phyloP scores from a whole-genome alignment of 148 eudicot species.

The Rhododendron mucronatum region DNA sequence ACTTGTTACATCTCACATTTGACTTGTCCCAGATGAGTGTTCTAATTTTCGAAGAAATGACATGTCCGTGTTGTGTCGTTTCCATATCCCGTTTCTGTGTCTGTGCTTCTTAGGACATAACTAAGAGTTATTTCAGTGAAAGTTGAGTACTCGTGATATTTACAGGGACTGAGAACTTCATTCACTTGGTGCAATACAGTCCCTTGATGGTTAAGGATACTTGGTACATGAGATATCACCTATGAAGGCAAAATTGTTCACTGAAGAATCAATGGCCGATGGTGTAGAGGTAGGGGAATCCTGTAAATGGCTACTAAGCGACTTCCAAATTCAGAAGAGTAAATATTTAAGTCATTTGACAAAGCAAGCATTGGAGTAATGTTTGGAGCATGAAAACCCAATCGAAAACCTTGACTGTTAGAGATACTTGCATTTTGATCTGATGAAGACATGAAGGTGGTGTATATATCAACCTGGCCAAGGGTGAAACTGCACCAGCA shows the following conservation, averaged over 20 bases:
- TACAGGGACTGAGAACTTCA: neutral
- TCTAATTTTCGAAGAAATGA: too few relatives aligned
- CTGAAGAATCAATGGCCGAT: neutral
- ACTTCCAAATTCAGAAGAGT: neutral
- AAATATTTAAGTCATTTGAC: neutral
- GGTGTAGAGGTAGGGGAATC: neutral
- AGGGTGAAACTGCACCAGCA: neutral
- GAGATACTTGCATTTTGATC: neutral
- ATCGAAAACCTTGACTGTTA: neutral
- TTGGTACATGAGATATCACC: neutral
- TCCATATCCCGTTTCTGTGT: too few relatives aligned
- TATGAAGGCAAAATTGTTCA: neutral
- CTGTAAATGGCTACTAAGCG: neutral
- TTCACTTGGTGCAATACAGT: neutral
- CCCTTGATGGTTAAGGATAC: neutral
- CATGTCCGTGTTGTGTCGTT: too few relatives aligned
- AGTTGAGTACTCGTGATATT: neutral
- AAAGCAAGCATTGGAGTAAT: neutral
- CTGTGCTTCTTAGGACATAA: too few relatives aligned
- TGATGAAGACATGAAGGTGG: neutral
- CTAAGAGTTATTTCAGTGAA: neutral
- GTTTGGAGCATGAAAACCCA: conserved; percentile 3
- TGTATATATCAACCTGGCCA: neutral
- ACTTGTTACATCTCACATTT: neutral
- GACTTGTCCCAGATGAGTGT: too few relatives aligned